Evolutionary conservation across 73 alveolate genomes (phyloP).

Genomic region (Diophrys appendiculata): DNA sequence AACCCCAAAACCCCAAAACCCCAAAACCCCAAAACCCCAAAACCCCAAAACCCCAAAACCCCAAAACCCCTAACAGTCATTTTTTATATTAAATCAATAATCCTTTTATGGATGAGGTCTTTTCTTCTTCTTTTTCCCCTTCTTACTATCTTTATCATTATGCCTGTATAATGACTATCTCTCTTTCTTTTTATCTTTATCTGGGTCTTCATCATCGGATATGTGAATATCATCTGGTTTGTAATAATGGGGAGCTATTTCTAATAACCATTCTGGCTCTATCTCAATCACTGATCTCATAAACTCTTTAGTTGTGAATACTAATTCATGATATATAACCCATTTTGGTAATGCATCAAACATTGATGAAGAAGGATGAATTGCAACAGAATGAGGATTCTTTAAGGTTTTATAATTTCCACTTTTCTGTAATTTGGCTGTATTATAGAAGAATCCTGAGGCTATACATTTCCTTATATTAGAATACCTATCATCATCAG

Average conservation of each 20-base stretch:
- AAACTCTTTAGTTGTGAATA: conserved; percentile 96
- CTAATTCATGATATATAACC: conserved; percentile 98
- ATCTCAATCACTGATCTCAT: conserved; percentile 96
- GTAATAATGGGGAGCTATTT: conserved; percentile 97
- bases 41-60: too few species aligned
- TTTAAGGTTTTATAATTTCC: conserved; percentile 97
- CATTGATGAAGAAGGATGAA: conserved; percentile 86
- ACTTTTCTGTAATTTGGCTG: conserved; percentile 93
- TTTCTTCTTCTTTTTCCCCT: too few species aligned
- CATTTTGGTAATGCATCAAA: conserved; percentile 87
- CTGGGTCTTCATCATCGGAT: conserved; percentile 42
- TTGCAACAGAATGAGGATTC: conserved; percentile 94
- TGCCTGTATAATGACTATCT: too few species aligned
- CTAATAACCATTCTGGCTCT: conserved; percentile 97
- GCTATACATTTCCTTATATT: conserved; percentile 88
- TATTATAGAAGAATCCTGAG: conserved; percentile 97
- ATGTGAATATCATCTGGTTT: conserved; percentile 53
- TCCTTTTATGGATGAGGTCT: too few species aligned
- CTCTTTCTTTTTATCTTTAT: too few species aligned
- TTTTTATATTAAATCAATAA: too few species aligned
- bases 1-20: too few species aligned
- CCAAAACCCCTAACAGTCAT: too few species aligned
- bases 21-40: too few species aligned
- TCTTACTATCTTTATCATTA: too few species aligned
- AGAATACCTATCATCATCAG: conserved; percentile 71